Conservation (phyloP, 805 yeast genomes). For the Candida cerambycidarum region DNA sequence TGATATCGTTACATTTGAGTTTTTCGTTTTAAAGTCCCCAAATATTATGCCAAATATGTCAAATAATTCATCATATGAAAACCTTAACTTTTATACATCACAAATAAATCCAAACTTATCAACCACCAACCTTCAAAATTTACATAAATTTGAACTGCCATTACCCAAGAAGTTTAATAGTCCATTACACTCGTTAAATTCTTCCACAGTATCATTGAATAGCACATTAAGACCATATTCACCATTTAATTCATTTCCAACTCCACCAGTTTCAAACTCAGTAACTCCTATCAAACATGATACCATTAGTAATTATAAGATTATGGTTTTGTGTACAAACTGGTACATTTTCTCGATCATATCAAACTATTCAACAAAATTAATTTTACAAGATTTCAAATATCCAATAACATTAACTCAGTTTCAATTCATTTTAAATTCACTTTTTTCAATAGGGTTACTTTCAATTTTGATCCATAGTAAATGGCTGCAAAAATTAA, state of each 20-base stretch:
- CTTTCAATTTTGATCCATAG: constrained; percentile 8
- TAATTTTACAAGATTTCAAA: constrained; percentile 64
- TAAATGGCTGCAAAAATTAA: background rate
- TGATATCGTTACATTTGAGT: too few relatives aligned
- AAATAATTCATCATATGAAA: constrained; percentile 5
- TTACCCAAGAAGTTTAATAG: constrained; percentile 16
- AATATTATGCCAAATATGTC: background rate
- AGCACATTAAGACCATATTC: constrained; percentile 2
- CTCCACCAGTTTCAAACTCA: constrained; percentile 36
- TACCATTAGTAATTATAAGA: background rate
- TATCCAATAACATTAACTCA: constrained; percentile 91
- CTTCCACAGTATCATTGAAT: constrained; percentile 3
- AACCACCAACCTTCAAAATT: constrained; percentile 30
- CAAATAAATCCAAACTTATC: constrained; percentile 38
- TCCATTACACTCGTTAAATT: constrained; percentile 4
- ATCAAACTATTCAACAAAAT: constrained; percentile 78
- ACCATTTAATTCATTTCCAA: constrained; percentile 23
- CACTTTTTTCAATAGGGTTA: constrained; percentile 50
- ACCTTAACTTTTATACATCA: constrained; percentile 7
- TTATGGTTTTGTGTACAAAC: constrained; percentile 49
- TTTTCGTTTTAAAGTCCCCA: background rate
- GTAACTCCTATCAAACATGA: constrained; percentile 31
- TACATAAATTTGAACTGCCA: constrained; percentile 17
- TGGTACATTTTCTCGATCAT: constrained; percentile 86
- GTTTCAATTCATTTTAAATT: constrained; percentile 78